Conservation (phyloP, 2,329 filamentous ascomycete species). For the Fusarium pseudograminearum region DNA sequence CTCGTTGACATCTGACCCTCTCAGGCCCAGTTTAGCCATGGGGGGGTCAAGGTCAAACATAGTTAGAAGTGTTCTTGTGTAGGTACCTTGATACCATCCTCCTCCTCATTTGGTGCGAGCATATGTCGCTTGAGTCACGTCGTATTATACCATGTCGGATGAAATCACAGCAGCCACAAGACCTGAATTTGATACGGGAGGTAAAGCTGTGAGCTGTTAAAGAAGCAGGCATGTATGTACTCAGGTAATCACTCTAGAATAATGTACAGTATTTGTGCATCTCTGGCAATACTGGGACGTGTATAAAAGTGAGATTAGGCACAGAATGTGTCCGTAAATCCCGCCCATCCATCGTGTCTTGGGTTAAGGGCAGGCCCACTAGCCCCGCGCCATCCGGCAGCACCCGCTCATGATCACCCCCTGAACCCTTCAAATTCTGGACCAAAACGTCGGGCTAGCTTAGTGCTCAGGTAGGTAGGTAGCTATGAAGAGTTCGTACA, state of each 20-base stretch:
- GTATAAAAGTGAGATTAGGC: conserved; percentile 6
- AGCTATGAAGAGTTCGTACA: too few species aligned
- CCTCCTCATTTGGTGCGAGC: conserved; percentile 8
- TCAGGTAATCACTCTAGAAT: conserved; percentile 21
- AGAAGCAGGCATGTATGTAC: not conserved
- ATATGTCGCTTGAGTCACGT: conserved; percentile 32
- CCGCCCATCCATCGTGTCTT: conserved; percentile 1
- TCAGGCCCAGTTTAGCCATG: conserved; percentile 17
- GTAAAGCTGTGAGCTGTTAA: conserved; percentile 2
- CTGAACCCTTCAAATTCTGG: conserved; percentile 37
- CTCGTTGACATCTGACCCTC: conserved; percentile 42
- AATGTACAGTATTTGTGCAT: conserved; percentile 22
- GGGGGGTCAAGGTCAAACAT: conserved; percentile 6
- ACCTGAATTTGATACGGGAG: not conserved
- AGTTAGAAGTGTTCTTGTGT: conserved; percentile 11
- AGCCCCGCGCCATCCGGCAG: conserved; percentile 45
- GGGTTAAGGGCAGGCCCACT: conserved; percentile 33
- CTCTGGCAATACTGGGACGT: conserved; percentile 5
- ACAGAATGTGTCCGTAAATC: not conserved
- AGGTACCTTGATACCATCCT: not conserved
- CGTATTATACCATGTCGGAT: conserved; percentile 32
- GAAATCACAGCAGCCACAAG: conserved; percentile 13
- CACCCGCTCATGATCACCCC: conserved; percentile 40
- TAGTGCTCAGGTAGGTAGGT: too few species aligned
- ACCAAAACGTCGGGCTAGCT: conserved; percentile 13